Percentiles rank a stretch among this genome's conserved stretches.
phyloP scores from a whole-genome alignment of 2,329 filamentous ascomycete species.

The Colletotrichum kahawae region DNA sequence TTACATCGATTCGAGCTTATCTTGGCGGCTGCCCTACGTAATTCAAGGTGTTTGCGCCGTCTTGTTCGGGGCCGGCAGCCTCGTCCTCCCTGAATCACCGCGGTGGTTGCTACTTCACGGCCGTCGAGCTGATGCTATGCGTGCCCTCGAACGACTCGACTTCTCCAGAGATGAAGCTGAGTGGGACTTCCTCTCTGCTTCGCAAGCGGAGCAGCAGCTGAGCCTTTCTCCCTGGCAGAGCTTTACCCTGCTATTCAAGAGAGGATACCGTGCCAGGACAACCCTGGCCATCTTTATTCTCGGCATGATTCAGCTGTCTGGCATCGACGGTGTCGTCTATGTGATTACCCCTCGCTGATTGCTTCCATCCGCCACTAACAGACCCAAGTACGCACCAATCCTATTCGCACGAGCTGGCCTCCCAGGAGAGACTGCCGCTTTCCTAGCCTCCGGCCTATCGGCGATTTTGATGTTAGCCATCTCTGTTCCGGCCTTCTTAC shows the following conservation, averaged over 20 bases:
- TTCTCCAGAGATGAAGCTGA: constrained; percentile 51
- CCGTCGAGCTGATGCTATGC: constrained; percentile 47
- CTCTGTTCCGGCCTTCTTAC: constrained; percentile 60
- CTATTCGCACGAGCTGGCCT: constrained; percentile 66
- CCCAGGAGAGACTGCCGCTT: constrained; percentile 55
- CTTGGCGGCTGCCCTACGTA: constrained; percentile 63
- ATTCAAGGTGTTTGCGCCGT: constrained; percentile 45
- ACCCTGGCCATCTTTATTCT: constrained; percentile 61
- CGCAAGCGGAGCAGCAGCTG: constrained; percentile 27
- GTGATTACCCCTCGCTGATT: constrained; percentile 38
- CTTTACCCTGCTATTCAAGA: constrained; percentile 36
- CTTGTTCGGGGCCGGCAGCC: constrained; percentile 40
- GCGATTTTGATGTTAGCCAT: constrained; percentile 62
- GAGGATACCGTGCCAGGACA: constrained; percentile 51
- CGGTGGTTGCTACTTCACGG: constrained; percentile 61
- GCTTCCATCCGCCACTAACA: neutral
- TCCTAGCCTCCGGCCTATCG: constrained; percentile 66
- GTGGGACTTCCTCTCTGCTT: constrained; percentile 44
- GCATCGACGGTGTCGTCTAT: constrained; percentile 68
- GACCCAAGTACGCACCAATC: constrained; percentile 59
- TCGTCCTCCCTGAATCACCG: constrained; percentile 58
- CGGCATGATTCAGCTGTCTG: constrained; percentile 63
- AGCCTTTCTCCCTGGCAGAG: constrained; percentile 36
- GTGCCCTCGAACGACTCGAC: constrained; percentile 45
- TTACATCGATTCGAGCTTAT: constrained; percentile 41